Base-by-base conservation (phyloP, 108 stramenopile species). In the Cafeteria roenbergensis region DNA sequence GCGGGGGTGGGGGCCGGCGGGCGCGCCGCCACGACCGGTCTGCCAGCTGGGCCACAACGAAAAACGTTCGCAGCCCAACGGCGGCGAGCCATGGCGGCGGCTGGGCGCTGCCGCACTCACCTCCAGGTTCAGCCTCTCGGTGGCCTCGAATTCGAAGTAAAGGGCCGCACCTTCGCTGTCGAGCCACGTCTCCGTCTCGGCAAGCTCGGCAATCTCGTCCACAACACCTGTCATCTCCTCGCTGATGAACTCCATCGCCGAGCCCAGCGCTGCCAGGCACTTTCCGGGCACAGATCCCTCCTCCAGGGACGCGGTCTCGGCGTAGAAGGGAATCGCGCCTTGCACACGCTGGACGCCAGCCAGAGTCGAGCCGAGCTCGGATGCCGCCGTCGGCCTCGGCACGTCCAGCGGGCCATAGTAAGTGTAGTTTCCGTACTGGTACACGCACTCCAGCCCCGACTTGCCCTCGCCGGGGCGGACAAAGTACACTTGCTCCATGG, bases 101-200 rank as follows among this genome's bases (percentile, higher is more conserved):
- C n/a, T n/a, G n/a, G n/a, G n/a, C n/a, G n/a, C n/a, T n/a, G n/a
- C n/a, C n/a, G n/a, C 24, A 53, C 52, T 2, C 52, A 53, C 52
- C 21, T 25, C 24, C 2, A 32, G 30, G 59, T 6, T 38, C 17
- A 24, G 30, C 20, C 22, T 26, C 24, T 8, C 29, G 2, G 2
- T 9, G 24, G 59, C 2, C 30, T 61, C 59, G n/a, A 61, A 61
- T 22, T 28, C 59, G 24, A 61, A 61, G 37, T 61, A 61, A 1
- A 61, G 30, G n/a, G 9, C n/a, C 37, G 24, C 59, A 22, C n/a
- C 37, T 2, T 61, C 59, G 2, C 3, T 27, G 2, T 12, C 59
- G 29, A 61, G 2, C 59, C 59, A 61, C 2, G 59, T 20, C 37
- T 61, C 59, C 22, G 20, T 28, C 59, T 61, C 59, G 21, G 30